A percentile compares a stretch with the other conserved stretches of the same genome.
phyloP scores from a whole-genome alignment of 83 land plant genomes.

The Picea mariana region DNA sequence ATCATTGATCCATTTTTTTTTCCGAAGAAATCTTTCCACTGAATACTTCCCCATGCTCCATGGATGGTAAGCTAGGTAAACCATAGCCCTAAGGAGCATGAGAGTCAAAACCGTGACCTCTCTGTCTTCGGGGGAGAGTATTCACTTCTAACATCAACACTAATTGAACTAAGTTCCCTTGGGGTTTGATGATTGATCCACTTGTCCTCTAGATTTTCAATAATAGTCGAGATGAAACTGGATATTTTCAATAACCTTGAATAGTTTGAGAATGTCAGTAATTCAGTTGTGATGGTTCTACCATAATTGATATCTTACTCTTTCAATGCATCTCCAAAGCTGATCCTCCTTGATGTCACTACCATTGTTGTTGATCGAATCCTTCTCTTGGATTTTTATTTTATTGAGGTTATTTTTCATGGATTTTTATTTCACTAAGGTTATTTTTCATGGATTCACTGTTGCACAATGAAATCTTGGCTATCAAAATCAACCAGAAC shows the following conservation, averaged over 20 bases:
- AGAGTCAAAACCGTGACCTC: too few relatives aligned
- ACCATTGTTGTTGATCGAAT: constrained; percentile 90
- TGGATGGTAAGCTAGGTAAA: too few relatives aligned
- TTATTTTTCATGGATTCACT: constrained; percentile 46
- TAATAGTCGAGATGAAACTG: constrained; percentile 92
- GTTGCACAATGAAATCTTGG: constrained; percentile 96
- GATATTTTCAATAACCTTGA: constrained; percentile 90
- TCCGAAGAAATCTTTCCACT: too few relatives aligned
- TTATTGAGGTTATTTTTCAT: constrained; percentile 92
- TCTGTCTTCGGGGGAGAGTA: too few relatives aligned
- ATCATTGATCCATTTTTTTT: constrained; percentile 55
- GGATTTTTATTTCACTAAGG: too few relatives aligned
- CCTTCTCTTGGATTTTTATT: constrained; percentile 87
- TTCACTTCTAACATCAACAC: too few relatives aligned
- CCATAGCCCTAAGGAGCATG: too few relatives aligned
- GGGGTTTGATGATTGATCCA: too few relatives aligned
- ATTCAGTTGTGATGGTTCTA: constrained; percentile 97
- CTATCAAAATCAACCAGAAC: constrained; percentile 86
- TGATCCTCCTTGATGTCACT: constrained; percentile 92
- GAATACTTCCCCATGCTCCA: too few relatives aligned
- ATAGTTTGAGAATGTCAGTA: constrained; percentile 85
- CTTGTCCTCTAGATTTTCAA: constrained; percentile 74
- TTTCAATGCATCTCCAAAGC: constrained; percentile 85
- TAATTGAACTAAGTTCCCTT: too few relatives aligned
- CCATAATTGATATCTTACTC: constrained; percentile 95